phyloP scores from a whole-genome alignment of 2,329 filamentous ascomycete species.

The Colletotrichum agaves region DNA sequence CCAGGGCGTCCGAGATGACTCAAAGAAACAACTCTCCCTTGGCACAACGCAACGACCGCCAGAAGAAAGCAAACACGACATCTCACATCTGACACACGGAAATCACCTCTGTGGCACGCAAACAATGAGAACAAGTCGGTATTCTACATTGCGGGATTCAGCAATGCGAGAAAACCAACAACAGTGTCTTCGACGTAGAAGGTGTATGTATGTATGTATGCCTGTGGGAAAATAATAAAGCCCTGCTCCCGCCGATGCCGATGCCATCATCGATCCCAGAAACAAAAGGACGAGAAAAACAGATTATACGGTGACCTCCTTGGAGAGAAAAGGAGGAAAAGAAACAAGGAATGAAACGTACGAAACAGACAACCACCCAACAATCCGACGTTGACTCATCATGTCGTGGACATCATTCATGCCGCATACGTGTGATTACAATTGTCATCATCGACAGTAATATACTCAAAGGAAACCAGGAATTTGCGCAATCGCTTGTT shows the following conservation, averaged over 20 bases:
- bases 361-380: slow-evolving; percentile 22
- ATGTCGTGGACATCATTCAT: slow-evolving; percentile 33
- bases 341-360: slow-evolving; percentile 15
- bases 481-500: background rate
- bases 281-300: background rate
- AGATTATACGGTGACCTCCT: background rate
- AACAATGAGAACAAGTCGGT: background rate
- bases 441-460: slow-evolving; percentile 14
- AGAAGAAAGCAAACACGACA: background rate
- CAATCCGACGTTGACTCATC: slow-evolving; percentile 31
- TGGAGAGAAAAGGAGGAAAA: background rate
- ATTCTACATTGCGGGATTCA: slow-evolving; percentile 25
- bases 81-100: background rate
- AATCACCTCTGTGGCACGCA: background rate
- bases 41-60: background rate
- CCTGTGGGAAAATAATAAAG: background rate
- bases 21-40: background rate
- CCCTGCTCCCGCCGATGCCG: slow-evolving; percentile 25
- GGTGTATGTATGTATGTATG: background rate
- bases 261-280: slow-evolving; percentile 20
- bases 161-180: slow-evolving; percentile 19
- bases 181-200: background rate
- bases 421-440: slow-evolving; percentile 30
- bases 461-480: slow-evolving; percentile 1
- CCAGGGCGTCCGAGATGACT: background rate